Percentiles rank a stretch among this genome's conserved stretches.
These are phyloP conservation scores for Teunomyces pallodes DNA, from an alignment of 805 yeast genomes.

Conservation along the genomic window DNA sequence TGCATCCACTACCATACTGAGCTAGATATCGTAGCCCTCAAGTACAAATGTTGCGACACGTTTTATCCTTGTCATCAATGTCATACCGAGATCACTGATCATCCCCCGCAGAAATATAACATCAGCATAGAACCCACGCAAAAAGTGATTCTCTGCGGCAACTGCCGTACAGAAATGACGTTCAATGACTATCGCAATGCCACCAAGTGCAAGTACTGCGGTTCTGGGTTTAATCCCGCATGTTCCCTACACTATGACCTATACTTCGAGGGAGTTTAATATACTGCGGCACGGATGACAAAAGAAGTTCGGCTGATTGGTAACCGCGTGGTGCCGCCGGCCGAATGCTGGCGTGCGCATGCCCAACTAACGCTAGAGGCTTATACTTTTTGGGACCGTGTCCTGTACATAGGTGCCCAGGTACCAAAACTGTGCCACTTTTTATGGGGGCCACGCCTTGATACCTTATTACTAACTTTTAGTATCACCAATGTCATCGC, in stretches of 20 bases:
- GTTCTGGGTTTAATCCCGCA: slow-evolving; percentile 32
- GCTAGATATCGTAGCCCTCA: slow-evolving; percentile 39
- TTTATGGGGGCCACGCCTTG: slow-evolving; percentile 2
- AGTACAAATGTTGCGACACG: slow-evolving; percentile 35
- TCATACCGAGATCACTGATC: slow-evolving; percentile 20
- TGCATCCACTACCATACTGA: slow-evolving; percentile 35
- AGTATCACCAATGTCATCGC: slow-evolving; percentile 38
- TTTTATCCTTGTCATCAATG: slow-evolving; percentile 42
- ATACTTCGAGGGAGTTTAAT: slow-evolving; percentile 26
- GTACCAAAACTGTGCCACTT: slow-evolving; percentile 2
- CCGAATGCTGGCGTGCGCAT: no score
- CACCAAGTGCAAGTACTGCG: slow-evolving; percentile 24
- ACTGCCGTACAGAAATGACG: slow-evolving; percentile 27
- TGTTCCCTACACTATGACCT: slow-evolving; percentile 36
- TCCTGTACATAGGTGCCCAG: neutral
- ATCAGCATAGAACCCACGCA: slow-evolving; percentile 3
- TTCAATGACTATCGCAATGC: slow-evolving; percentile 25
- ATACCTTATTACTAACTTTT: slow-evolving; percentile 13
- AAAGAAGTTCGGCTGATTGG: no score
- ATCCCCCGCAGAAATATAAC: slow-evolving; percentile 1
- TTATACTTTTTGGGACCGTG: neutral
- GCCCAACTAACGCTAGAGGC: neutral
- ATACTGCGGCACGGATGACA: neutral
- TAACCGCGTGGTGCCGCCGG: no score
- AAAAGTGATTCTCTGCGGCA: slow-evolving; percentile 36